Evolutionary conservation across 495 filamentous ascomycete genomes (phyloP).

Genomic region (Aspergillus bertholletiae): DNA sequence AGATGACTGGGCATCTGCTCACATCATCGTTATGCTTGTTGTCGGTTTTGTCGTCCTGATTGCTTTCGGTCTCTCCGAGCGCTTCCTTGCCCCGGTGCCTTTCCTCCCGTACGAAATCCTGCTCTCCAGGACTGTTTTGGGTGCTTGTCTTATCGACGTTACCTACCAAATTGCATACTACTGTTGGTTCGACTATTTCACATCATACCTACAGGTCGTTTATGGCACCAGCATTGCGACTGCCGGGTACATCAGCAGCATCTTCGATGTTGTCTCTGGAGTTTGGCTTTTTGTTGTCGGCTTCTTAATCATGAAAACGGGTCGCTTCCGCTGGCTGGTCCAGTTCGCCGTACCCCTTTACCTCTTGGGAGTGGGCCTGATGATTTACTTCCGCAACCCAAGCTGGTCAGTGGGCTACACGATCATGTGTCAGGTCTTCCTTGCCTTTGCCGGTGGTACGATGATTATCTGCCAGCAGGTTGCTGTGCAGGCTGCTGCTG

Average conservation of each 20-base stretch:
- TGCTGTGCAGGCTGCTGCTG: conserved; percentile 60
- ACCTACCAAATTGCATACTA: conserved; percentile 54
- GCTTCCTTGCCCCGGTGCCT: conserved; percentile 45
- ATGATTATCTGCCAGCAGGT: conserved; percentile 64
- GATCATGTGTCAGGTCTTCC: conserved; percentile 71
- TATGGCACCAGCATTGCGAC: conserved; percentile 49
- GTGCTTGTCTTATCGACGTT: conserved; percentile 55
- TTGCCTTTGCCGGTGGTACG: conserved; percentile 58
- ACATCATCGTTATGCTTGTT: conserved; percentile 54
- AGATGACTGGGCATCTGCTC: conserved; percentile 43
- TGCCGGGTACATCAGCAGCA: conserved; percentile 53
- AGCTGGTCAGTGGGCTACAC: conserved; percentile 57
- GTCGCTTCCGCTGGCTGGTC: conserved; percentile 48
- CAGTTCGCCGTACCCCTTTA: conserved; percentile 56
- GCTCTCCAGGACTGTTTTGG: conserved; percentile 58
- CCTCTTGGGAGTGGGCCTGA: conserved; percentile 54
- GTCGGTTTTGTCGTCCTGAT: conserved; percentile 52
- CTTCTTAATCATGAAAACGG: conserved; percentile 49
- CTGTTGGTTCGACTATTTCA: conserved; percentile 59
- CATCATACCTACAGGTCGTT: conserved; percentile 72
- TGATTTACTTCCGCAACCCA: conserved; percentile 65
- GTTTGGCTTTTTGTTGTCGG: conserved; percentile 46
- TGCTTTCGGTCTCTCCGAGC: conserved; percentile 55
- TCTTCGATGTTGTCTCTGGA: conserved; percentile 47
- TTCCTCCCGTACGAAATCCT: conserved; percentile 61